A percentile compares a stretch with the other conserved stretches of the same genome.
phyloP scores from a whole-genome alignment of 495 filamentous ascomycete species.

The Hypomontagnella submonticulosa region DNA sequence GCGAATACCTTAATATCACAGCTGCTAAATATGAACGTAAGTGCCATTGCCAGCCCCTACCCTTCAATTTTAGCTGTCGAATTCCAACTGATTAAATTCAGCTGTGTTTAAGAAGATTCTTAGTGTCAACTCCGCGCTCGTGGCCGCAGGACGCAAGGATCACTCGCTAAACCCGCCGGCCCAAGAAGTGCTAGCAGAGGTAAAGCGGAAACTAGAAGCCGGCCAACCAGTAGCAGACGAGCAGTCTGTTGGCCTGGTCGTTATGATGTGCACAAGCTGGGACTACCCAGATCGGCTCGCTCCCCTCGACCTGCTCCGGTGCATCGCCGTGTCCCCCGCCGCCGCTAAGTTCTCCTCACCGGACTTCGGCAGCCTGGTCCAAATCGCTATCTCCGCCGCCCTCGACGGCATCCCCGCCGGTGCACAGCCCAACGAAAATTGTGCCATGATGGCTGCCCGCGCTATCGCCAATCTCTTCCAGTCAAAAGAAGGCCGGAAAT shows the following conservation, averaged over 20 bases:
- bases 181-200: slow-evolving; percentile 63
- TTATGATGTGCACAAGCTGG: slow-evolving; percentile 79
- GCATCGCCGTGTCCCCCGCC: slow-evolving; percentile 73
- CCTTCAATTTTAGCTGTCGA: slow-evolving; percentile 22
- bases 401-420: slow-evolving; percentile 49
- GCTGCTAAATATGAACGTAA: slow-evolving; percentile 57
- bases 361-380: slow-evolving; percentile 62
- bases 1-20: slow-evolving; percentile 78
- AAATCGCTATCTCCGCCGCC: slow-evolving; percentile 64
- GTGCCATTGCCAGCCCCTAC: slow-evolving; percentile 48
- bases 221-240: slow-evolving; percentile 48
- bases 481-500: slow-evolving; percentile 72
- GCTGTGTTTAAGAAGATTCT: slow-evolving; percentile 78
- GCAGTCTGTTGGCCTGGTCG: slow-evolving; percentile 65
- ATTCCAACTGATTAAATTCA: slow-evolving; percentile 62
- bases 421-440: slow-evolving; percentile 67
- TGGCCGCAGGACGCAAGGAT: slow-evolving; percentile 75
- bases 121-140: slow-evolving; percentile 74
- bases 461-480: slow-evolving; percentile 89
- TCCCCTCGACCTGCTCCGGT: slow-evolving; percentile 84
- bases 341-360: slow-evolving; percentile 62
- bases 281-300: slow-evolving; percentile 81
- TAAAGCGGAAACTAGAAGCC: slow-evolving; percentile 69
- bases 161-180: slow-evolving; percentile 78
- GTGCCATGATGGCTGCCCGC: slow-evolving; percentile 86